These are phyloP conservation scores for Artemisia argyi DNA, from an alignment of 129 eudicot species.

Conservation along the genomic window DNA sequence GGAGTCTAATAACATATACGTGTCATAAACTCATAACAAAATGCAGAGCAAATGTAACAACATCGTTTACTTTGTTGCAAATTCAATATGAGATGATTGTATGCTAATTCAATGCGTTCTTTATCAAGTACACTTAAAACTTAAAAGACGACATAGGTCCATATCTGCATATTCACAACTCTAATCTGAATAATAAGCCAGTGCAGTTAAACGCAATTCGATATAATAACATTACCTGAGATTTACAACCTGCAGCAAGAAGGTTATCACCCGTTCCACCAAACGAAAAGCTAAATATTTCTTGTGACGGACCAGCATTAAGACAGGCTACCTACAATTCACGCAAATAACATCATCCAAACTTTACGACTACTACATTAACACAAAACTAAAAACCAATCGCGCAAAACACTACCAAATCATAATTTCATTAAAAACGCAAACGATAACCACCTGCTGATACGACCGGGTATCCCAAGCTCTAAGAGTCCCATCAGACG, in stretches of 20 bases:
- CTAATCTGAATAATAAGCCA: no score
- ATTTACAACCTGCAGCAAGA: slow-evolving; percentile 93
- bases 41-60: no score
- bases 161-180: no score
- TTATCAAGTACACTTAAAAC: neutral
- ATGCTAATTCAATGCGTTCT: neutral
- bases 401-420: neutral
- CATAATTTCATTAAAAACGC: neutral
- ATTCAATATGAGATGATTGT: neutral
- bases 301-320: slow-evolving; percentile 75
- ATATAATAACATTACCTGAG: slow-evolving; percentile 56
- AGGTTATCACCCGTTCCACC: slow-evolving; percentile 75
- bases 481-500: slow-evolving; percentile 81
- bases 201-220: neutral
- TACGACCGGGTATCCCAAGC: slow-evolving; percentile 87
- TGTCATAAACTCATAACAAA: no score
- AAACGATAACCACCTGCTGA: slow-evolving; percentile 51
- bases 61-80: no score
- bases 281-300: slow-evolving; percentile 84
- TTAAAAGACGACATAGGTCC: no score
- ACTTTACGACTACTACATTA: no score
- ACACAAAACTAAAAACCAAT: slow-evolving; percentile 4
- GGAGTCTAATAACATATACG: no score
- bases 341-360: neutral
- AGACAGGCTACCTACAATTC: slow-evolving; percentile 67